Base-by-base conservation (phyloP, 345 rosid genomes). In the Mallotus nudiflorus region DNA sequence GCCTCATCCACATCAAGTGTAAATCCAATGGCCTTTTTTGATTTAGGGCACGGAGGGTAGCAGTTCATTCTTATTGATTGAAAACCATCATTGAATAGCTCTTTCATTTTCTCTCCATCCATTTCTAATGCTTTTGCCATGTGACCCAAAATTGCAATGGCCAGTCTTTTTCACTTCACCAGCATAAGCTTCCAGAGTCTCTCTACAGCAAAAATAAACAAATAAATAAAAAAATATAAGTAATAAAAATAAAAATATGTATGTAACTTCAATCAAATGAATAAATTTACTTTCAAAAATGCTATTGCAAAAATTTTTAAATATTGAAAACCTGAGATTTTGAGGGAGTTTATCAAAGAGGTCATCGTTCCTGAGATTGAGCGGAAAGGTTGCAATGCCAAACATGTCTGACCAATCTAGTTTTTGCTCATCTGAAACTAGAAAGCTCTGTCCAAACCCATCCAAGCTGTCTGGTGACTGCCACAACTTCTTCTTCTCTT, bases 331-430 rank as follows among this genome's bases (percentile, higher is more conserved):
- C 90, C 90, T 82, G 54, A 86, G 82, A 14, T 58, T 74, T 13
- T 63, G 71, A 59, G 86, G 83, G 27, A 86, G 85, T 53, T 86
- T 80, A 3, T 75, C 64, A 35, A 83, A 80, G 24, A 86, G 73
- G 19, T 70, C 66, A 35, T 65, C 29, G 44, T 53, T 76, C 62
- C 83, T 76, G 11, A 82, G 68, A 67, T 73, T 5, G 54, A 44
- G 62, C 5, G 87, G 90, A 62, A 80, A 62, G 9, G 83, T 86
- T 27, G 80, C 72, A 6, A 80, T 29, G 51, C 37, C 72, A 68
- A 86, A 86, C 87, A 84, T 78, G 55, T 86, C 87, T 9, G 80
- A 82, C 90, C 90, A 86, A 54, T 84, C 87, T 24, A 86, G 79
- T 69, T 82, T 86, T 73, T 86, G 87, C 59, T 86, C 86, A 28